phyloP scores from a whole-genome alignment of 1,284 basidiomycete genomes.

The Neotropicomus parvogracilis region DNA sequence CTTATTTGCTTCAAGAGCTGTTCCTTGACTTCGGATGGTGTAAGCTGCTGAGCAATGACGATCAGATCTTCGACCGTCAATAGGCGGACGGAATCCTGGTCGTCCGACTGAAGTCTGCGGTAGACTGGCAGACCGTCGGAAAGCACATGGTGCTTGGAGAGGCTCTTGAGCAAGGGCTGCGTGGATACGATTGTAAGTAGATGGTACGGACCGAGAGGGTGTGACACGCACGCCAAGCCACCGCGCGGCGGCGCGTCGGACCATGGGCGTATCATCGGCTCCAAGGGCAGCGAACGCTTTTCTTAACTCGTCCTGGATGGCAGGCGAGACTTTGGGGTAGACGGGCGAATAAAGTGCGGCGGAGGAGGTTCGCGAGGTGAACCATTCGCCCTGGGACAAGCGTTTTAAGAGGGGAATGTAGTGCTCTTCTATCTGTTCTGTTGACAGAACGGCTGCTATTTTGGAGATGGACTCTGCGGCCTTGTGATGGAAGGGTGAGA shows the following conservation, averaged over 20 bases:
- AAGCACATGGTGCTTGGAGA: conserved; percentile 77
- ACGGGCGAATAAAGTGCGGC: conserved; percentile 94
- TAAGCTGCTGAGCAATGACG: conserved; percentile 83
- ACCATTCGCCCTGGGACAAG: conserved; percentile 95
- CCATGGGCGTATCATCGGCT: conserved; percentile 98
- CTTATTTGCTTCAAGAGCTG: conserved; percentile 88
- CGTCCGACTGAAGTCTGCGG: conserved; percentile 91
- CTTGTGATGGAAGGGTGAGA: conserved; percentile 40
- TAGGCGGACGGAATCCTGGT: conserved; percentile 97
- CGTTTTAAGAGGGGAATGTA: conserved; percentile 92
- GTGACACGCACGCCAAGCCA: conserved; percentile 80
- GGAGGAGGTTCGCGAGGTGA: conserved; percentile 97
- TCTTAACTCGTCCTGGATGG: conserved; percentile 86
- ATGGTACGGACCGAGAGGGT: not conserved
- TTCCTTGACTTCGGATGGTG: conserved; percentile 86
- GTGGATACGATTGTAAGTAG: conserved; percentile 9
- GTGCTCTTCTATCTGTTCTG: conserved; percentile 82
- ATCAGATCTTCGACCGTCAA: conserved; percentile 97
- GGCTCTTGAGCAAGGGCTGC: conserved; percentile 75
- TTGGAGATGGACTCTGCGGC: conserved; percentile 97
- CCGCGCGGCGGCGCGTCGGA: conserved; percentile 93
- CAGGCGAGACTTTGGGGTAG: conserved; percentile 74
- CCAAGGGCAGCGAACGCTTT: conserved; percentile 83
- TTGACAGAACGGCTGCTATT: conserved; percentile 76
- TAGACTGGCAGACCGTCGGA: conserved; percentile 92